Evolutionary conservation across 179 eudicot species (phyloP), one percentile per base, ranked within the genome.

Genomic region (Amaranthus tricolor): DNA sequence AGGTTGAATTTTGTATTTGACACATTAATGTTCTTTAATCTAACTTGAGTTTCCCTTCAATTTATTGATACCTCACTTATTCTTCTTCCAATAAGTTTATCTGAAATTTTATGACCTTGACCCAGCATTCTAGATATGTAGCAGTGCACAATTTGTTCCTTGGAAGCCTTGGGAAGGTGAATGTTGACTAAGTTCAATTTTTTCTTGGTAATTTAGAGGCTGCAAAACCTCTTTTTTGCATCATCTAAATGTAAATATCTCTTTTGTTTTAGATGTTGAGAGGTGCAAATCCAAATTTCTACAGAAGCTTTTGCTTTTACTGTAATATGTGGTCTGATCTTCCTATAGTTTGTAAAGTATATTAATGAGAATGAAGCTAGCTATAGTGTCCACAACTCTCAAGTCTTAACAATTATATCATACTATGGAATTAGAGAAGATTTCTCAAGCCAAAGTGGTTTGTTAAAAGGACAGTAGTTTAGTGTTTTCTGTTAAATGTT

Each of bases 81-180:
- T 49, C 12, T 44, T 53, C 55, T 51, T 51, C 9, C n/a, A 7
- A 16, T 11, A 31, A 7, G 43, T 51, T 51, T 73, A 24, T 62
- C 40, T 20, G 40, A 58, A 13, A 16, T 54, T 52, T 15, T 63
- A 66, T 82, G 45, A 21, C 77, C 78, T 86, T 86, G 62, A 84
- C 79, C 74, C 17, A 67, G 49, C 24, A 65, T 45, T 50, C 69
- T 81, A 94, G 98, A 94, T 94, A 69, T 92, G 98, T 81, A 94
- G 92, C 87, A 90, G 91, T 72, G 96, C 88, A 45, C 94, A 90
- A 51, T 94, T 94, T 76, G 89, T 90, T 85, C 97, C 97, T 73
- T 94, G 98, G 98, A 92, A 82, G 85, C 86, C 91, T 75, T 90
- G 97, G 97, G 97, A 89, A 94, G 98, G 98, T 94, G 85, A 45